Percentiles rank a stretch among this genome's conserved stretches.
Evolutionary conservation across 768 basidiomycete species (phyloP).

Genomic region (Pulveroboletus sp.): DNA sequence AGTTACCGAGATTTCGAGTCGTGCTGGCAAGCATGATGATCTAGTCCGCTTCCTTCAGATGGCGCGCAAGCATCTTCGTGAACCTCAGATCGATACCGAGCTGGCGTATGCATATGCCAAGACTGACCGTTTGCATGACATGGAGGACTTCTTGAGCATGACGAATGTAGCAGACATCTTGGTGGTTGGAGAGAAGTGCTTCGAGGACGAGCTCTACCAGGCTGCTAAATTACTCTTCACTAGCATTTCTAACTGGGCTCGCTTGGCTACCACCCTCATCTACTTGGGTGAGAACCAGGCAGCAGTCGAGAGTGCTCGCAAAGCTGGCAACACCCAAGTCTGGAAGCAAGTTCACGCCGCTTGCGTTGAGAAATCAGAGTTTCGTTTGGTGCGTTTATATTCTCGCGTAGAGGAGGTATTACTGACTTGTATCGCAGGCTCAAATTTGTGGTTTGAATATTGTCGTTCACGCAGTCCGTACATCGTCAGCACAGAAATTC

Average conservation of each 20-base stretch:
- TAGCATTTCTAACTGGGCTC: constrained; percentile 98
- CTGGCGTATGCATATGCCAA: constrained; percentile 98
- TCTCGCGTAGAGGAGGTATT: neutral
- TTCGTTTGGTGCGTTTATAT: constrained; percentile 62
- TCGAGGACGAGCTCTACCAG: constrained; percentile 96
- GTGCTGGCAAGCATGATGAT: constrained; percentile 89
- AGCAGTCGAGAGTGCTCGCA: constrained; percentile 98
- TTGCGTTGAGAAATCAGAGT: constrained; percentile 96
- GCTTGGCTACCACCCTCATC: constrained; percentile 95
- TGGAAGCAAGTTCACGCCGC: constrained; percentile 99
- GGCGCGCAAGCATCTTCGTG: constrained; percentile 94
- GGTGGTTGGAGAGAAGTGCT: constrained; percentile 98
- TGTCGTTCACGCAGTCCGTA: constrained; percentile 75
- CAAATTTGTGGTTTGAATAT: constrained; percentile 99
- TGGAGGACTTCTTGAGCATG: constrained; percentile 99
- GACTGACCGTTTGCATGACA: constrained; percentile 95
- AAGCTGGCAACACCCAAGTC: constrained; percentile 99
- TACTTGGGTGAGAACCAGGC: constrained; percentile 98
- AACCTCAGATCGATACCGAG: constrained; percentile 98
- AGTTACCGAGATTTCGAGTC: constrained; percentile 93
- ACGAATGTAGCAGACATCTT: constrained; percentile 98
- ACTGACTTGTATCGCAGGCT: constrained; percentile 44
- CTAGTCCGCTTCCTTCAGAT: constrained; percentile 97
- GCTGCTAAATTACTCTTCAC: constrained; percentile 93
- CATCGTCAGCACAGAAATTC: constrained; percentile 12